phyloP scores from a whole-genome alignment of 306 rosid species.

The Abrus pulchellus region DNA sequence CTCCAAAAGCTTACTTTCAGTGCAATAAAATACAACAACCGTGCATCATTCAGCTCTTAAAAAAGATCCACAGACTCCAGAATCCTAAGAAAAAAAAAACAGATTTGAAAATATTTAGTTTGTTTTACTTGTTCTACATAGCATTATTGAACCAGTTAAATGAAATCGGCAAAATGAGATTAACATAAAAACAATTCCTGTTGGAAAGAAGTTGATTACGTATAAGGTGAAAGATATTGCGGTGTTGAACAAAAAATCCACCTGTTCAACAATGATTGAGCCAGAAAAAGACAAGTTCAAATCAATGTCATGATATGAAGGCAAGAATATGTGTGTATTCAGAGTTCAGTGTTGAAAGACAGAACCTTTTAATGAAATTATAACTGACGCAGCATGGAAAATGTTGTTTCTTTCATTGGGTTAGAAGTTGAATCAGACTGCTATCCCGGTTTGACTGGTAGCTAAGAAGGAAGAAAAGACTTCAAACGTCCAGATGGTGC shows the following conservation, averaged over 20 bases:
- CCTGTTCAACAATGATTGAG: background rate
- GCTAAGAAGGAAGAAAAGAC: conserved; percentile 46
- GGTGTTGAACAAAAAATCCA: conserved; percentile 17
- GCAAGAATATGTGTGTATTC: background rate
- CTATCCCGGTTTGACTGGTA: conserved; percentile 60
- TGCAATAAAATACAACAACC: conserved; percentile 11
- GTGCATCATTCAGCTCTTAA: background rate
- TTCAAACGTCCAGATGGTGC: background rate
- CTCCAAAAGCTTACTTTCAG: conserved; percentile 4
- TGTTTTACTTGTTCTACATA: conserved; percentile 14
- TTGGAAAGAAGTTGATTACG: background rate
- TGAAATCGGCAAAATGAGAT: background rate
- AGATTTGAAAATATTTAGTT: conserved; percentile 27
- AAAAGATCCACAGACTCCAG: background rate
- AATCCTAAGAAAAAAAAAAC: background rate
- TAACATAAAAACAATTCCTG: background rate
- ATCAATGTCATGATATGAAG: background rate
- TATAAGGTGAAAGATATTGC: background rate
- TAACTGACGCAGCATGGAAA: conserved; percentile 16
- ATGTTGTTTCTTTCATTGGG: conserved; percentile 7
- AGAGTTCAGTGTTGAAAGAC: conserved; percentile 20
- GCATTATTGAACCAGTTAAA: conserved; percentile 26
- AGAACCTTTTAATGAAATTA: background rate
- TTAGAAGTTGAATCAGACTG: conserved; percentile 36
- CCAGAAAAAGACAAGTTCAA: conserved; percentile 2